Evolutionary conservation across 192 early-diverging fungal species (phyloP), one percentile per base, ranked within the genome.

Genomic region (Tieghemiomyces parasiticus): DNA sequence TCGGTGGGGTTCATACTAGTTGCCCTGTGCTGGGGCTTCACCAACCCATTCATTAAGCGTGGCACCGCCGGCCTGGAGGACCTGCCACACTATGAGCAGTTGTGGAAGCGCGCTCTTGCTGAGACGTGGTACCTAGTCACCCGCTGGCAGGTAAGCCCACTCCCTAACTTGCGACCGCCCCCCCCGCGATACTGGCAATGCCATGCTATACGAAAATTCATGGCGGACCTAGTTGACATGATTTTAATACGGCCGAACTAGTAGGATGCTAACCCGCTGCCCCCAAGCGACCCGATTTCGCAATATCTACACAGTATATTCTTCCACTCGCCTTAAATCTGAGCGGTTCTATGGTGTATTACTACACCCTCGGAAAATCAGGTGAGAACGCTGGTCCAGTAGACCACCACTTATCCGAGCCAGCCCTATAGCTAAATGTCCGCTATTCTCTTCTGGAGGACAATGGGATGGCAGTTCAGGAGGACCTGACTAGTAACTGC

Each of bases 41-140:
- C 95, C 8, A 98, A 98, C 63, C 93, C 93, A 1, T 92, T 98
- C 64, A 91, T 98, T 63, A 94, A 93, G 70, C 71, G 74, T 25
- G 95, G 91, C 14, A 88, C 82, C 52, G 62, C 62, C 31, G 94
- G 90, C 12, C 68, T 97, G n/a, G 88, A 92, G 44, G 54, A 65
- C 10, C 76, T 96, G 45, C 55, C 55, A 30, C 79, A 81, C 59
- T 70, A 69, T 28, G 35, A 63, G 53, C 73, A 46, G 10, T 83
- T 84, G 87, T 62, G 75, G 30, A 55, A 64, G 4, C 83, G 83
- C 54, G 71, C 70, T 0, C 45, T 72, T 0, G 82, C 81, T 33
- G 90, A 92, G 64, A 67, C 75, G 1, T 75, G 71, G 64, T 96
- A 80, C 62, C 71, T 96, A 34, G 71, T 87, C 33, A 93, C 88